Evolutionary conservation across 768 basidiomycete genomes (phyloP).

Genomic region (Lactifluus subvellereus): DNA sequence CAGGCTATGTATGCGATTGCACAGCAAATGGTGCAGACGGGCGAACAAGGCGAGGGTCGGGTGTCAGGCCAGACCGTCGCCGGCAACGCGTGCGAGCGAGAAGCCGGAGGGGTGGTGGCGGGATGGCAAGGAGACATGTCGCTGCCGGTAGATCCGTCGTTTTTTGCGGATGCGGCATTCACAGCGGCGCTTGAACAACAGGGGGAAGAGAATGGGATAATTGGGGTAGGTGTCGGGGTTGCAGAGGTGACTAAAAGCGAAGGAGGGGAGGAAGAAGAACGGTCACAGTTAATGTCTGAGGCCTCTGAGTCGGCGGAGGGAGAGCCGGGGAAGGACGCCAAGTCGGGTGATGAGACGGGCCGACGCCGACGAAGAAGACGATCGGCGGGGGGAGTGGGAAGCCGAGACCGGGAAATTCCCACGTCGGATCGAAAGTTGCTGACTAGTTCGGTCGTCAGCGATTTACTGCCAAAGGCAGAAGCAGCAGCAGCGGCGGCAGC

Average conservation of each 20-base stretch:
- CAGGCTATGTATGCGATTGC: slow-evolving; percentile 64
- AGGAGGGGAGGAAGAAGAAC: slow-evolving; percentile 10
- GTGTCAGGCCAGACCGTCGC: slow-evolving; percentile 24
- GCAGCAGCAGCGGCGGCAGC: slow-evolving; percentile 20
- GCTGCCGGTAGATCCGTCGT: slow-evolving; percentile 46
- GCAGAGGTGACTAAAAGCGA: slow-evolving; percentile 22
- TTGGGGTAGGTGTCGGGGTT: slow-evolving; percentile 30
- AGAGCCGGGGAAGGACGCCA: neutral
- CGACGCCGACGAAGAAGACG: slow-evolving; percentile 3
- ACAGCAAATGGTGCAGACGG: slow-evolving; percentile 55
- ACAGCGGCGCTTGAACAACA: slow-evolving; percentile 47
- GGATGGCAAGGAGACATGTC: slow-evolving; percentile 38
- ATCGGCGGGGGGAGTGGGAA: neutral
- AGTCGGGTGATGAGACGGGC: neutral
- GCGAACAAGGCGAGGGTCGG: slow-evolving; percentile 28
- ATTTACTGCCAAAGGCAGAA: slow-evolving; percentile 23
- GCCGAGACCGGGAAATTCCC: slow-evolving; percentile 13
- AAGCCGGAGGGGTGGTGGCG: slow-evolving; percentile 30
- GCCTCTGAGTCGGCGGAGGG: neutral
- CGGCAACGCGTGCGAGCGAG: slow-evolving; percentile 28
- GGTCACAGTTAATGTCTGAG: neutral
- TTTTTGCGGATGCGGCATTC: slow-evolving; percentile 51
- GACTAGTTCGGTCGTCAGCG: slow-evolving; percentile 16
- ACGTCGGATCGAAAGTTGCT: slow-evolving; percentile 17
- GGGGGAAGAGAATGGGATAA: slow-evolving; percentile 33